These are phyloP conservation scores for Suhomyces panamericanus DNA, from an alignment of 1,139 yeast species.

Conservation along the genomic window DNA sequence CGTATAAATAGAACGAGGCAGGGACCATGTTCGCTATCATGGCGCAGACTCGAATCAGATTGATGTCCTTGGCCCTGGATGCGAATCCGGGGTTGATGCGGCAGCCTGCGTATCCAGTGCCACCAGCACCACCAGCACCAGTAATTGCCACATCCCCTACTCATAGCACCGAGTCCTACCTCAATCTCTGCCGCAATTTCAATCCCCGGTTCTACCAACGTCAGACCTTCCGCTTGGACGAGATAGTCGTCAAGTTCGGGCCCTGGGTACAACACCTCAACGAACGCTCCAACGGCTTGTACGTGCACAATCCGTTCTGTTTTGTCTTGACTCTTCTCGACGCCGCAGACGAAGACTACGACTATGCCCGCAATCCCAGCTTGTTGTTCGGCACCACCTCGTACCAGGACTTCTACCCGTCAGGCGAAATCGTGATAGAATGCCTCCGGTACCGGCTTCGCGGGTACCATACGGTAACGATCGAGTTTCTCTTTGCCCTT, in stretches of 20 bases:
- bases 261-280: conserved; percentile 16
- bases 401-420: conserved; percentile 15
- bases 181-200: conserved; percentile 8
- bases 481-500: conserved; percentile 13
- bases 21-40: neutral
- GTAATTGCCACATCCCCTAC: neutral
- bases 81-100: neutral
- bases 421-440: conserved; percentile 17
- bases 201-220: conserved; percentile 12
- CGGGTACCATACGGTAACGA: conserved; percentile 10
- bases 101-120: neutral
- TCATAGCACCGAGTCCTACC: conserved; percentile 9
- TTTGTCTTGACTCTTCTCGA: conserved; percentile 10
- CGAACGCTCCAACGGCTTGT: conserved; percentile 10
- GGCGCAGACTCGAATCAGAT: conserved; percentile 5
- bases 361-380: conserved; percentile 9
- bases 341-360: neutral
- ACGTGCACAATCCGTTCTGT: conserved; percentile 12
- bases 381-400: conserved; percentile 14
- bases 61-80: conserved; percentile 3
- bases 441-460: conserved; percentile 14
- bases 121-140: neutral
- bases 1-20: too few species aligned
- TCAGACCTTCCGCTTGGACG: conserved; percentile 9
- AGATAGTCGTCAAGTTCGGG: conserved; percentile 13